These are phyloP conservation scores for Talaromyces trachyspermus DNA, from an alignment of 495 filamentous ascomycete species.

Conservation along the genomic window DNA sequence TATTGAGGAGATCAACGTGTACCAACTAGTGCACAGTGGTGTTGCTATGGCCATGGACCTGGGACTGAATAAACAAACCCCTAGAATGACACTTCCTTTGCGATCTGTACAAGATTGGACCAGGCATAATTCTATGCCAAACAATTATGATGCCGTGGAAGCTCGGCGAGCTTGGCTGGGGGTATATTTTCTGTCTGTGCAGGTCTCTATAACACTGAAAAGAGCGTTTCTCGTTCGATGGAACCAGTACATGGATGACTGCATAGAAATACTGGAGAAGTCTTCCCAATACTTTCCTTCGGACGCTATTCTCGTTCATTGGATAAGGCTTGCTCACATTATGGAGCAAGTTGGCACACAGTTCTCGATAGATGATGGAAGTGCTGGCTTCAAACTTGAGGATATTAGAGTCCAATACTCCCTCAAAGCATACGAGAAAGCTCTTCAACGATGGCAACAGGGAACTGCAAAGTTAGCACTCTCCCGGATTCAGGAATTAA, in stretches of 20 bases:
- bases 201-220: slow-evolving; percentile 66
- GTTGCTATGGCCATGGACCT: slow-evolving; percentile 82
- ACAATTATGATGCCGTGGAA: slow-evolving; percentile 62
- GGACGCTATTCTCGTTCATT: slow-evolving; percentile 66
- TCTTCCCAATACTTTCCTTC: slow-evolving; percentile 64
- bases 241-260: slow-evolving; percentile 81
- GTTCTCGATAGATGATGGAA: slow-evolving; percentile 70
- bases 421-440: slow-evolving; percentile 64
- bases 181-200: slow-evolving; percentile 69
- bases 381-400: slow-evolving; percentile 53
- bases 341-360: slow-evolving; percentile 72
- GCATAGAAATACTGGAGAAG: slow-evolving; percentile 62
- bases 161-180: slow-evolving; percentile 69
- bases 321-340: slow-evolving; percentile 69
- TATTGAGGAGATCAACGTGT: slow-evolving; percentile 85
- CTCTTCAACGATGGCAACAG: slow-evolving; percentile 59
- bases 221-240: slow-evolving; percentile 77
- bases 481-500: background rate
- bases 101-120: slow-evolving; percentile 23
- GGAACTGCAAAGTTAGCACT: slow-evolving; percentile 39
- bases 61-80: slow-evolving; percentile 54
- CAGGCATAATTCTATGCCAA: slow-evolving; percentile 32
- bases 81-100: slow-evolving; percentile 17
- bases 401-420: slow-evolving; percentile 68
- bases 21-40: slow-evolving; percentile 78